These are phyloP conservation scores for Alternaria infectoria DNA, from an alignment of 2,329 filamentous ascomycete genomes.

Conservation along the genomic window DNA sequence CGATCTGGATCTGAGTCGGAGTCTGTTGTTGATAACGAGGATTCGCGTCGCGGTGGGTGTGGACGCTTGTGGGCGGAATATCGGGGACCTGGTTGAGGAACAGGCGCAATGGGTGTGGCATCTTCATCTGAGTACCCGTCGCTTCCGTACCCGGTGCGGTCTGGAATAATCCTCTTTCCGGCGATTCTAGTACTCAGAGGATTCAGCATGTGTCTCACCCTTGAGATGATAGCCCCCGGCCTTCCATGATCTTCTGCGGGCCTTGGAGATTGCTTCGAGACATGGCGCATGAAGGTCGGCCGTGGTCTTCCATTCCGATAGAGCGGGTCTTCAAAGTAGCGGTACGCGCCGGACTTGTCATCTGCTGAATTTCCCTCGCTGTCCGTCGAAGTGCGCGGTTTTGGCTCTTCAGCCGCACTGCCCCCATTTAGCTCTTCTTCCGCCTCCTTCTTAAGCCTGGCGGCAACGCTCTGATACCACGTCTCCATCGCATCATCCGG, in stretches of 20 bases:
- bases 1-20: slow-evolving; percentile 39
- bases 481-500: slow-evolving; percentile 80
- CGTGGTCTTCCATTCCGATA: slow-evolving; percentile 54
- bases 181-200: slow-evolving; percentile 30
- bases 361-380: slow-evolving; percentile 49
- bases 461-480: slow-evolving; percentile 83
- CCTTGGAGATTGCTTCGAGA: slow-evolving; percentile 39
- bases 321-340: slow-evolving; percentile 58
- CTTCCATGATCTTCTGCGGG: slow-evolving; percentile 37
- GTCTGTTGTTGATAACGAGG: slow-evolving; percentile 42
- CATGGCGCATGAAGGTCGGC: slow-evolving; percentile 52
- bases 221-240: slow-evolving; percentile 28
- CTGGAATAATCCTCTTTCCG: slow-evolving; percentile 33
- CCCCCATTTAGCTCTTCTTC: slow-evolving; percentile 43
- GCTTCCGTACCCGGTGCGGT: slow-evolving; percentile 29
- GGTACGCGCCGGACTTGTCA: slow-evolving; percentile 52
- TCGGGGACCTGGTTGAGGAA: slow-evolving; percentile 26
- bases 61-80: slow-evolving; percentile 41
- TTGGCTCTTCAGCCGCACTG: slow-evolving; percentile 31
- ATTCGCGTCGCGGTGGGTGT: slow-evolving; percentile 40
- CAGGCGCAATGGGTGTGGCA: slow-evolving; percentile 34
- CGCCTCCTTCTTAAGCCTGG: slow-evolving; percentile 70
- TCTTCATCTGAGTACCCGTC: slow-evolving; percentile 40
- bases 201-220: slow-evolving; percentile 45
- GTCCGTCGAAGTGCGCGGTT: slow-evolving; percentile 41